Conservation (phyloP, 495 filamentous ascomycete species). For the Annulohypoxylon bovei region DNA sequence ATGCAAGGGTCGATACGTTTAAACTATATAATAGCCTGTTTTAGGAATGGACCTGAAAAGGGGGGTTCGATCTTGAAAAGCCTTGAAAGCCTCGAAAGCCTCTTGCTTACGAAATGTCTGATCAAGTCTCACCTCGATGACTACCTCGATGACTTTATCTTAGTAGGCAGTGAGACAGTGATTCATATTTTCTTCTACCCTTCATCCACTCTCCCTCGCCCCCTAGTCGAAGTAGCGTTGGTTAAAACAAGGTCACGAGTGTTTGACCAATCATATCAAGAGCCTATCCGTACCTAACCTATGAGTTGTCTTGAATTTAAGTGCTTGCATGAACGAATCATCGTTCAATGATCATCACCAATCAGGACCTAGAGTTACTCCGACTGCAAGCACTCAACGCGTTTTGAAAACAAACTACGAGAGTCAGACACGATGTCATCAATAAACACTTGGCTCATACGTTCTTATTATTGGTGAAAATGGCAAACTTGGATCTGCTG, state of each 20-base stretch:
- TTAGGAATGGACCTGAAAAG: conserved; percentile 21
- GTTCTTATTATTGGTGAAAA: conserved; percentile 18
- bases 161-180: conserved; percentile 4
- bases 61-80: neutral
- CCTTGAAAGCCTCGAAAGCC: neutral
- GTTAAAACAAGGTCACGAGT: conserved; percentile 27
- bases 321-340: conserved; percentile 42
- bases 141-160: neutral
- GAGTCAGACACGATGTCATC: neutral
- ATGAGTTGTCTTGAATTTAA: conserved; percentile 40
- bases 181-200: conserved; percentile 2
- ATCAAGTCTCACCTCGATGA: neutral
- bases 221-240: conserved; percentile 21
- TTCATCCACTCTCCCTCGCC: neutral
- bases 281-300: conserved; percentile 2
- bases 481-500: conserved; percentile 16
- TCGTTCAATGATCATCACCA: neutral
- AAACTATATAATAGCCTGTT: conserved; percentile 40
- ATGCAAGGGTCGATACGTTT: conserved; percentile 43
- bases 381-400: conserved; percentile 37
- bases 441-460: conserved; percentile 19
- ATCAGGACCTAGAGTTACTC: conserved; percentile 17
- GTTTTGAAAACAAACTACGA: conserved; percentile 28
- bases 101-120: neutral
- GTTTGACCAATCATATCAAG: conserved; percentile 27